Conservation (phyloP, 768 basidiomycete genomes). For the Russula sp. region DNA sequence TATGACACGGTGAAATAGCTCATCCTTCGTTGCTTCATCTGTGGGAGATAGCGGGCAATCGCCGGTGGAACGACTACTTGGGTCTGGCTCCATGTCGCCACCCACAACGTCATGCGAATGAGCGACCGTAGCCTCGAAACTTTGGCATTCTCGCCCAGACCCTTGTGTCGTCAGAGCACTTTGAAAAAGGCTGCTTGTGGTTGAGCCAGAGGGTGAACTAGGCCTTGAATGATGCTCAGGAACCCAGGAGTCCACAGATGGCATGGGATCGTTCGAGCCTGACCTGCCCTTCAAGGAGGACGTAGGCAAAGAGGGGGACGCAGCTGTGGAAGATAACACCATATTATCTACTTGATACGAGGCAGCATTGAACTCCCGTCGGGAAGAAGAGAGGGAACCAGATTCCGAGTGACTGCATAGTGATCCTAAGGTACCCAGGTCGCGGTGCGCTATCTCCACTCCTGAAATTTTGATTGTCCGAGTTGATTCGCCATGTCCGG, state of each 20-base stretch:
- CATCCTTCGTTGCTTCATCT: not conserved
- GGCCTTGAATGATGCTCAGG: slow-evolving; percentile 36
- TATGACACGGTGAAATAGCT: slow-evolving; percentile 9
- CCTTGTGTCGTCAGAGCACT: slow-evolving; percentile 41
- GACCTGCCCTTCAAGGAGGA: slow-evolving; percentile 23
- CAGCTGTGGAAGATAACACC: slow-evolving; percentile 44
- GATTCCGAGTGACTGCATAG: slow-evolving; percentile 12
- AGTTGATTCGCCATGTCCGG: slow-evolving; percentile 27
- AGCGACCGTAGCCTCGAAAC: not conserved
- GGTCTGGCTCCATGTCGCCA: not conserved
- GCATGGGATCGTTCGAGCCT: slow-evolving; percentile 55
- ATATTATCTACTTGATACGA: not conserved
- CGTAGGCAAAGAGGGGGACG: slow-evolving; percentile 33
- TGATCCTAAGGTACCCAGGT: slow-evolving; percentile 33
- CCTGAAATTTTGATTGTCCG: slow-evolving; percentile 55
- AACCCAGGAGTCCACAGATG: slow-evolving; percentile 73
- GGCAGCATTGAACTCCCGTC: not conserved
- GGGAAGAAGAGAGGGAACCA: slow-evolving; percentile 21
- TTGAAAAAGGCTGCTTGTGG: slow-evolving; percentile 68
- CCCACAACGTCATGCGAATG: not conserved
- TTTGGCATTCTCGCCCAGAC: not conserved
- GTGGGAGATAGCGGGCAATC: not conserved
- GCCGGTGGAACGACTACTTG: not conserved
- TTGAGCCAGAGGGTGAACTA: slow-evolving; percentile 36
- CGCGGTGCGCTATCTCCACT: slow-evolving; percentile 46